Evolutionary conservation across 2,329 filamentous ascomycete genomes (phyloP), one percentile per base, ranked within the genome.

Genomic region (Calonectria honghensis): DNA sequence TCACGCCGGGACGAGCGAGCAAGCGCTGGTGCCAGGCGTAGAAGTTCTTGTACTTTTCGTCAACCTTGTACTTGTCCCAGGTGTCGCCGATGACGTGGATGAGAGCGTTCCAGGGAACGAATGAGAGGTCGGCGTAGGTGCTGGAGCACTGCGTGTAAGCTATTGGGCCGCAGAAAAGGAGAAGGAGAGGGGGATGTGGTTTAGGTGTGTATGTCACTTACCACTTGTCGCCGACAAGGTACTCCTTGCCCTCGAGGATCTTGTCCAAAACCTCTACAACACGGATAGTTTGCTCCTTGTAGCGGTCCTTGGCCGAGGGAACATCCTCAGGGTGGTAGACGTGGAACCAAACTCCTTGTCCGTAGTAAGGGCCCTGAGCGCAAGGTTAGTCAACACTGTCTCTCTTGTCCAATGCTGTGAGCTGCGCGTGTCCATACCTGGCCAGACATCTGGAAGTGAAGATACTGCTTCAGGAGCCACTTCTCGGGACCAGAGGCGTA

Each of bases 371-470:
- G 0, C 85, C 85, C 77, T 82, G 32, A 2, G 54, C 3, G 24
- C 9, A 10, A 45, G 13, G 32, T 73, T 16, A 70, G 69, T 18
- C 9, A 16, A 29, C 24, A 11, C 6, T 31, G 11, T 16, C 3
- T 31, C 13, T 6, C 3, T 3, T 48, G 10, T n/a, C 20, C 7
- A 24, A 48, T 48, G 16, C 27, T 6, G 48, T 20, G 13, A 41
- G 13, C 11, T 20, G 4, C 10, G 35, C n/a, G 16, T 18, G 16
- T 14, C 18, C 72, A 50, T 70, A 81, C 80, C 75, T 86, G 85
- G 18, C 85, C 85, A 20, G 83, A 85, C 76, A 82, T 82, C 65
- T 86, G 85, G 73, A 86, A 85, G 77, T 83, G 79, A 14, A 85
- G 78, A 73, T 81, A 85, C 77, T 86, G 84, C 76, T 83, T 84